Percentiles rank a stretch among this genome's conserved stretches.
Conservation (phyloP, 2,329 filamentous ascomycete genomes). For the Colletotrichum agaves region DNA sequence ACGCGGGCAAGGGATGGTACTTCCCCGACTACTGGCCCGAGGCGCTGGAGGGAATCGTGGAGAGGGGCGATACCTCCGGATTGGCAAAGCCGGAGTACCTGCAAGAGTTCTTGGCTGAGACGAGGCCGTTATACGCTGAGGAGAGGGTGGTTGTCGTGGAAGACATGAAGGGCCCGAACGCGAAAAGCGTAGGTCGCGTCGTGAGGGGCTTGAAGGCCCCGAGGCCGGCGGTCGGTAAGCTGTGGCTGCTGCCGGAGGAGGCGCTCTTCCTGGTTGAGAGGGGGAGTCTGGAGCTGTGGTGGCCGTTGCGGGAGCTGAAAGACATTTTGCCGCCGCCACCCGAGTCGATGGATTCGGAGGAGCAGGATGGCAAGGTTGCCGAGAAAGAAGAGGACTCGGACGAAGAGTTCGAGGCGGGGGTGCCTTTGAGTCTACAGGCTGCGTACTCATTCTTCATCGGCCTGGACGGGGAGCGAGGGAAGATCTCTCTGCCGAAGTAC, state of each 20-base stretch:
- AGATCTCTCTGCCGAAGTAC: slow-evolving; percentile 79
- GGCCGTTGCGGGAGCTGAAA: slow-evolving; percentile 70
- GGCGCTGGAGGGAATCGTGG: slow-evolving; percentile 17
- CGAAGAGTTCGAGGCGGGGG: slow-evolving; percentile 68
- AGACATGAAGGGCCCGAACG: slow-evolving; percentile 76
- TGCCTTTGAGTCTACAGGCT: slow-evolving; percentile 92
- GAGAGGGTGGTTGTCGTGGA: slow-evolving; percentile 75
- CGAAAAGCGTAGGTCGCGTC: slow-evolving; percentile 79
- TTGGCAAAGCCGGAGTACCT: slow-evolving; percentile 33
- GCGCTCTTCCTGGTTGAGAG: slow-evolving; percentile 89
- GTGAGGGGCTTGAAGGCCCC: slow-evolving; percentile 64
- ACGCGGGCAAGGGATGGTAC: slow-evolving; percentile 76
- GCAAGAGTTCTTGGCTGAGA: slow-evolving; percentile 29
- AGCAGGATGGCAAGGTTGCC: slow-evolving; percentile 40
- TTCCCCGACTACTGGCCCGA: slow-evolving; percentile 69
- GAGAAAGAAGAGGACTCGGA: slow-evolving; percentile 43
- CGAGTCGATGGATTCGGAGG: slow-evolving; percentile 40
- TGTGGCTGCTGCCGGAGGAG: slow-evolving; percentile 93
- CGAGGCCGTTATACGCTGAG: slow-evolving; percentile 47
- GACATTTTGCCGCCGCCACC: slow-evolving; percentile 55
- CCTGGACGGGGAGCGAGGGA: slow-evolving; percentile 69
- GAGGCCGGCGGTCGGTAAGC: slow-evolving; percentile 64
- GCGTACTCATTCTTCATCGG: slow-evolving; percentile 89
- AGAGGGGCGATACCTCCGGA: slow-evolving; percentile 24
- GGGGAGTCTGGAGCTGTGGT: slow-evolving; percentile 87